Base-by-base conservation (phyloP, 2,329 filamentous ascomycete genomes). In the Pseudogymnoascus sp. region DNA sequence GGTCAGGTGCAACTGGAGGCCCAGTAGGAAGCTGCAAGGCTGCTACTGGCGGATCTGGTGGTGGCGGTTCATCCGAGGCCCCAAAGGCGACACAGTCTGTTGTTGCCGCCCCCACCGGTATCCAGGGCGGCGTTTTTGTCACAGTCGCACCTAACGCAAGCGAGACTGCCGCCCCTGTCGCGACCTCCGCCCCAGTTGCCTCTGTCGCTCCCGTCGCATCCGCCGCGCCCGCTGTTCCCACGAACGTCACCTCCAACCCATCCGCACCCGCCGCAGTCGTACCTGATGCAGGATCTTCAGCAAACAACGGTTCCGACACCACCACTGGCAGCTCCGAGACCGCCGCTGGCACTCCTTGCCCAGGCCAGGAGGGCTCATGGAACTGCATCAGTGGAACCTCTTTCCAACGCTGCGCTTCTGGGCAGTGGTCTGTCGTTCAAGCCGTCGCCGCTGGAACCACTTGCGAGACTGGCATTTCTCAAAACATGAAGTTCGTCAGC, bases 361-460 rank as follows among this genome's bases (percentile, higher is more conserved):
- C 76, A 9, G 56, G 80, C 67, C 69, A 75, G 6, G 81, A 84
- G 53, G 83, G 82, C 1, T 70, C 72, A 9, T 85, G 79, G 79
- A 84, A 84, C 75, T 85, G 83, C 66, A 73, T 84, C 5, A 74
- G 70, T 0, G 80, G 81, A 12, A 74, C 70, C 1, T 76, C 77
- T 0, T 85, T 78, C 78, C 82, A 85, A 72, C 81, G 81, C 59
- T 85, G 83, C 64, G 83, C 77, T 6, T 79, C 77, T 2, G 82
- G 83, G 7, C 38, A 67, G 0, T 85, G 83, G 83, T 81, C 81
- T 2, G 68, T 73, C 0, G 63, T 72, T 1, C 76, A 77, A 64
- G 43, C 66, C 0, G 68, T 85, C 11, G 77, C 83, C 0, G 68
- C 72, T 0, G 83, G 83, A 0, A 81, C 80, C 0, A 68, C 63